A percentile compares a stretch with the other conserved stretches of the same genome.
These are phyloP conservation scores for Phlegmacium glaucopus DNA, from an alignment of 768 basidiomycete species.

Conservation along the genomic window DNA sequence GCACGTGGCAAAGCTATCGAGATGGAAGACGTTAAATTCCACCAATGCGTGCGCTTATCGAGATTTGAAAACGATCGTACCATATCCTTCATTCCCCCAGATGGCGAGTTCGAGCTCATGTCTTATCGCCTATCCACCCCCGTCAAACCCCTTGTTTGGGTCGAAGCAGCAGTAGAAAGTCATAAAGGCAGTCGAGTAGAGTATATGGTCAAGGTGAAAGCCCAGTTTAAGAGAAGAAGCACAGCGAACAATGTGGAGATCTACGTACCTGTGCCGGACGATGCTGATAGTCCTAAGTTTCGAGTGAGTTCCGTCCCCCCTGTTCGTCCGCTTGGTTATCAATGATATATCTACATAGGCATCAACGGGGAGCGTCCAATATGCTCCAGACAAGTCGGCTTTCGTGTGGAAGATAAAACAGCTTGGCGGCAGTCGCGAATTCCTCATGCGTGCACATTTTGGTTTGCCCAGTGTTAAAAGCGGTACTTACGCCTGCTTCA, in stretches of 20 bases:
- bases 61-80: slow-evolving; percentile 99
- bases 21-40: slow-evolving; percentile 99
- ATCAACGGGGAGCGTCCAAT: slow-evolving; percentile 92
- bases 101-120: slow-evolving; percentile 99
- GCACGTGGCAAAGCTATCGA: slow-evolving; percentile 97
- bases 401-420: slow-evolving; percentile 99
- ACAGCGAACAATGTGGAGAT: slow-evolving; percentile 99
- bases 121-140: slow-evolving; percentile 94
- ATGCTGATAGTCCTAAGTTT: slow-evolving; percentile 97
- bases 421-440: slow-evolving; percentile 92
- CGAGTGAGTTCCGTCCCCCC: slow-evolving; percentile 51
- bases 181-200: slow-evolving; percentile 92
- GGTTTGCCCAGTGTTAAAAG: slow-evolving; percentile 91
- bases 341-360: slow-evolving; percentile 47
- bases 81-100: slow-evolving; percentile 98
- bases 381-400: slow-evolving; percentile 96
- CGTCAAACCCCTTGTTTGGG: slow-evolving; percentile 96
- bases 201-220: slow-evolving; percentile 94
- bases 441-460: slow-evolving; percentile 98
- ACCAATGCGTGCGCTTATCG: slow-evolving; percentile 96
- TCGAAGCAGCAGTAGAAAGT: slow-evolving; percentile 94
- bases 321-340: background rate
- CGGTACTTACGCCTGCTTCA: slow-evolving; percentile 49
- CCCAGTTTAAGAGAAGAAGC: slow-evolving; percentile 95
- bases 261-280: slow-evolving; percentile 98